These are phyloP conservation scores for Leccinum rimulosum DNA, from an alignment of 768 basidiomycete genomes.

Conservation along the genomic window DNA sequence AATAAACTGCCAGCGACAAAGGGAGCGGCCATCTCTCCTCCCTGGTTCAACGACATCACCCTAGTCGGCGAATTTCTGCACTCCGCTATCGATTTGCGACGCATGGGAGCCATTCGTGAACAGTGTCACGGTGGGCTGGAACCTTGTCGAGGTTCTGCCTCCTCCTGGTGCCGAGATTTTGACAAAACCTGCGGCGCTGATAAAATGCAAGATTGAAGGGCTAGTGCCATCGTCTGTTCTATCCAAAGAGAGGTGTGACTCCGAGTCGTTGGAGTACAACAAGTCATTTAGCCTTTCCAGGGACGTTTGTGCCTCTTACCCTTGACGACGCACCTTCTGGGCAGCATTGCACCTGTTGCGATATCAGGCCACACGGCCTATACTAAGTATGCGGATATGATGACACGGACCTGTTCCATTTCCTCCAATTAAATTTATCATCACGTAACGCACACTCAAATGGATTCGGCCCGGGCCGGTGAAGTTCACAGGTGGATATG, in stretches of 20 bases:
- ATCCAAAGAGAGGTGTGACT: neutral
- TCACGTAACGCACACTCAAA: neutral
- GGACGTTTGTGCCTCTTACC: neutral
- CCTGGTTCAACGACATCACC: neutral
- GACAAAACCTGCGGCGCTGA: neutral
- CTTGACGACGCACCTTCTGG: neutral
- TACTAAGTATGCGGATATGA: too few relatives aligned
- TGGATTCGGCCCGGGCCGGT: too few relatives aligned
- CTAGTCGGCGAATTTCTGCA: neutral
- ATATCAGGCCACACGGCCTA: neutral
- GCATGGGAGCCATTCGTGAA: neutral
- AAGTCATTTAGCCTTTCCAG: neutral
- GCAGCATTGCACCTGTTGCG: neutral
- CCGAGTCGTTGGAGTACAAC: neutral
- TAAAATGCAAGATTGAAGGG: neutral
- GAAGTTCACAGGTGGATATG: neutral
- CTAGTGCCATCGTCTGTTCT: neutral
- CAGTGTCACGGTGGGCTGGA: neutral
- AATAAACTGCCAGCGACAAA: too few relatives aligned
- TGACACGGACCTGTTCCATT: neutral
- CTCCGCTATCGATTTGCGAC: neutral
- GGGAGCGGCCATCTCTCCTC: too few relatives aligned
- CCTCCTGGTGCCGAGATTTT: too few relatives aligned
- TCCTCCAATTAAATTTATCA: too few relatives aligned
- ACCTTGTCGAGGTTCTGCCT: too few relatives aligned